Evolutionary conservation across 371 early-diverging fungal genomes (phyloP).

Genomic region (Zychaea mexicana): DNA sequence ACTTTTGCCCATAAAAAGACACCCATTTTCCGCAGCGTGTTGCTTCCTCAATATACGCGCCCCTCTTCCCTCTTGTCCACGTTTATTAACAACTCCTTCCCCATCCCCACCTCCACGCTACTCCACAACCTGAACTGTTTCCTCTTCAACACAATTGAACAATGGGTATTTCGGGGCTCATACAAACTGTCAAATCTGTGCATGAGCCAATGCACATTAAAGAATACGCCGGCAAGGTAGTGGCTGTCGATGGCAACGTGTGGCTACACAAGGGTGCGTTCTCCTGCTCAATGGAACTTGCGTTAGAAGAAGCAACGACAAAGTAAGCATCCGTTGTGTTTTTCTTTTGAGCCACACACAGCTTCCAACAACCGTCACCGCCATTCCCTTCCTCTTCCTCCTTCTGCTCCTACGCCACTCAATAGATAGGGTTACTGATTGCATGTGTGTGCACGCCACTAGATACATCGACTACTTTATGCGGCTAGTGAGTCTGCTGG

Average conservation of each 20-base stretch:
- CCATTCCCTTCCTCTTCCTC: too few species aligned
- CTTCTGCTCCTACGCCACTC: too few species aligned
- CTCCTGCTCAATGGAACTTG: conserved; percentile 79
- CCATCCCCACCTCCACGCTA: neutral
- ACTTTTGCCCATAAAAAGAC: too few species aligned
- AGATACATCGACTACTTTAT: conserved; percentile 83
- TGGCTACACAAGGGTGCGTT: conserved; percentile 93
- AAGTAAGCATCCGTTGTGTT: too few species aligned
- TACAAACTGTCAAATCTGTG: conserved; percentile 77
- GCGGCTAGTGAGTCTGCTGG: conserved; percentile 70
- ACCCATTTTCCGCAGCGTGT: too few species aligned
- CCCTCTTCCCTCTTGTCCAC: too few species aligned
- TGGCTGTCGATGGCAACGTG: conserved; percentile 93
- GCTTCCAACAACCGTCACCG: too few species aligned
- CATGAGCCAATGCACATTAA: conserved; percentile 65
- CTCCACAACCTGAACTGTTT: neutral
- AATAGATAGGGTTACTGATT: too few species aligned
- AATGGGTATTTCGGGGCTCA: conserved; percentile 90
- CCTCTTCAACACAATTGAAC: neutral
- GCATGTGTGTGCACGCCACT: too few species aligned
- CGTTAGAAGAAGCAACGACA: conserved; percentile 36
- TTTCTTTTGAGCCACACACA: too few species aligned
- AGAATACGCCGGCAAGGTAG: conserved; percentile 68
- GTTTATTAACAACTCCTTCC: too few species aligned
- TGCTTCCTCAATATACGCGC: too few species aligned